These are phyloP conservation scores for Xerocomellus chrysenteron DNA, from an alignment of 768 basidiomycete genomes.

Conservation along the genomic window DNA sequence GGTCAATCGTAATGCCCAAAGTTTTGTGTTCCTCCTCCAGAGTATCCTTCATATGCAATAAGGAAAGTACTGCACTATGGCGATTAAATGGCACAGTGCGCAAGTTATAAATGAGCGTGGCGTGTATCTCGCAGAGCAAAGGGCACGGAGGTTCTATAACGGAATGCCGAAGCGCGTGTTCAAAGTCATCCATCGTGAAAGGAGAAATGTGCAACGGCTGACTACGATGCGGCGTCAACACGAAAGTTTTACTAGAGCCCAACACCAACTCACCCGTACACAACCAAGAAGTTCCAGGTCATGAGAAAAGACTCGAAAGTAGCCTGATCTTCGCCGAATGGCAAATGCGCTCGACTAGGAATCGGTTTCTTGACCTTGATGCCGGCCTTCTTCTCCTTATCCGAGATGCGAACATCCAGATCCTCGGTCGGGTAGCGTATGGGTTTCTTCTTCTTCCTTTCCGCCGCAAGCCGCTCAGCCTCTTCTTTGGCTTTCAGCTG, in stretches of 20 bases:
- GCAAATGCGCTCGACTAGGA: slow-evolving; percentile 59
- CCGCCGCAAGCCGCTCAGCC: slow-evolving; percentile 65
- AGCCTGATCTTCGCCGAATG: slow-evolving; percentile 63
- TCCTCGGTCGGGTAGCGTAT: slow-evolving; percentile 93
- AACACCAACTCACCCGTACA: slow-evolving; percentile 75
- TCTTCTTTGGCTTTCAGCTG: slow-evolving; percentile 67
- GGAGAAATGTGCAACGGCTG: slow-evolving; percentile 84
- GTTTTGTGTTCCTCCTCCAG: slow-evolving; percentile 44
- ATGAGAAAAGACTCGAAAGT: slow-evolving; percentile 85
- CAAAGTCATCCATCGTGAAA: slow-evolving; percentile 92
- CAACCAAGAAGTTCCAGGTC: slow-evolving; percentile 92
- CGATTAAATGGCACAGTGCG: slow-evolving; percentile 78
- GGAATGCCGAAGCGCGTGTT: slow-evolving; percentile 80
- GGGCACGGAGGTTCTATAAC: slow-evolving; percentile 65
- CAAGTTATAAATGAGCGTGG: slow-evolving; percentile 83
- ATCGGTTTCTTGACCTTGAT: slow-evolving; percentile 64
- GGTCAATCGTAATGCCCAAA: slow-evolving; percentile 59
- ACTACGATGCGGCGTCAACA: slow-evolving; percentile 40
- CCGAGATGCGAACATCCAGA: slow-evolving; percentile 74
- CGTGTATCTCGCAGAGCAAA: slow-evolving; percentile 86
- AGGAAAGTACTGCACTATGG: slow-evolving; percentile 71
- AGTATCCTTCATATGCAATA: slow-evolving; percentile 43
- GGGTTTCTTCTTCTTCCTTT: slow-evolving; percentile 87
- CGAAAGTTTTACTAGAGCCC: background rate
- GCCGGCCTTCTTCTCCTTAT: slow-evolving; percentile 82